Evolutionary conservation across 2,329 filamentous ascomycete species (phyloP).

Genomic region (Colletotrichum simmondsii): DNA sequence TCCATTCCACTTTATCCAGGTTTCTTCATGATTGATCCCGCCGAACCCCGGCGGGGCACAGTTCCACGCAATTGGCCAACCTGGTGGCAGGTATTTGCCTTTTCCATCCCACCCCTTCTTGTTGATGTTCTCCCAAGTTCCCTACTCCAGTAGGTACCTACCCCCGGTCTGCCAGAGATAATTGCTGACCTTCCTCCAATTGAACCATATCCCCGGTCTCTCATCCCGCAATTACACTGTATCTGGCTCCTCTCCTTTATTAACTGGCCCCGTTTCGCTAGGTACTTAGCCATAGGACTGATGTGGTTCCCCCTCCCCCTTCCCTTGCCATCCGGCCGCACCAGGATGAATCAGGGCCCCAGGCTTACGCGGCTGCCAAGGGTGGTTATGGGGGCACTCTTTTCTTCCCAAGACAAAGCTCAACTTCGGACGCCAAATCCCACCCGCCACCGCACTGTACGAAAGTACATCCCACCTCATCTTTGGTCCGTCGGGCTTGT

Average conservation of each 20-base stretch:
- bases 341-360: conserved; percentile 32
- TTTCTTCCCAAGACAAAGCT: conserved; percentile 20
- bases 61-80: not conserved
- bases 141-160: no score
- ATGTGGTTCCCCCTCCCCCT: not conserved
- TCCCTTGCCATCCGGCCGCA: conserved; percentile 31
- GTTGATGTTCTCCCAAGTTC: not conserved
- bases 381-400: not conserved
- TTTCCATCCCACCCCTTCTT: not conserved
- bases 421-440: conserved; percentile 17
- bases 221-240: conserved; percentile 25
- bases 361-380: conserved; percentile 35
- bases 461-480: not conserved
- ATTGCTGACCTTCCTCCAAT: conserved; percentile 1
- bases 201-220: conserved; percentile 1
- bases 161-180: not conserved
- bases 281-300: not conserved
- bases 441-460: not conserved
- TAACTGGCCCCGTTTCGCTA: conserved; percentile 18
- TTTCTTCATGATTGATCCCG: not conserved
- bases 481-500: not conserved
- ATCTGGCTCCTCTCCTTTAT: conserved; percentile 17
- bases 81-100: not conserved
- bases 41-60: not conserved
- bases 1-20: not conserved